Conservation (phyloP, 140 eudicot species). For the Stevia rebaudiana region DNA sequence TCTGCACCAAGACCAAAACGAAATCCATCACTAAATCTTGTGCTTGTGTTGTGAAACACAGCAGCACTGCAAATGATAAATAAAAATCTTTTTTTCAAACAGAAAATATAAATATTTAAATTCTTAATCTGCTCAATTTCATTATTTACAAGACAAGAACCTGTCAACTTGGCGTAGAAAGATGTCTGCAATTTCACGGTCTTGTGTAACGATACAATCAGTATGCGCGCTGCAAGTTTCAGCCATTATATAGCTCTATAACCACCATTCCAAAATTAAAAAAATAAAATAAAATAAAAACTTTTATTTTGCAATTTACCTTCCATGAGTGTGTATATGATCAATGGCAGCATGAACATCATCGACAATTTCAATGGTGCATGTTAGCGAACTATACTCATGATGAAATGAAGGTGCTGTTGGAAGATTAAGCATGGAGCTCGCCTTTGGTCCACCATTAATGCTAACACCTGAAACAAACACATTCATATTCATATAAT, state of each 20-base stretch:
- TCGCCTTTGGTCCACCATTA: conserved; percentile 86
- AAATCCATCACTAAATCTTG: conserved; percentile 89
- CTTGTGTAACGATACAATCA: conserved; percentile 80
- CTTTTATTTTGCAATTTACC: no score
- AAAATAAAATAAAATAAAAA: no score
- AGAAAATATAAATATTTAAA: no score
- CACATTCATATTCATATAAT: no score
- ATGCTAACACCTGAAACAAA: conserved; percentile 67
- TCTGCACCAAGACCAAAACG: conserved; percentile 99
- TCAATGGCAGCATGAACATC: conserved; percentile 94
- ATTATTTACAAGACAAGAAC: conserved; percentile 31
- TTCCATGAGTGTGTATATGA: conserved; percentile 89
- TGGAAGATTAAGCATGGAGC: conserved; percentile 54
- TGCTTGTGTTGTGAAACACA: conserved; percentile 93
- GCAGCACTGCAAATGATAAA: conserved; percentile 91
- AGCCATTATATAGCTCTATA: not conserved
- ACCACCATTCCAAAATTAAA: not conserved
- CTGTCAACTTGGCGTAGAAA: conserved; percentile 87
- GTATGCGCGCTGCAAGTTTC: conserved; percentile 72
- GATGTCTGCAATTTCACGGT: conserved; percentile 56
- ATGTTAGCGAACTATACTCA: conserved; percentile 80
- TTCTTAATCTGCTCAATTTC: not conserved
- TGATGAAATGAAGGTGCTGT: conserved; percentile 78
- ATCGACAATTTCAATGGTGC: conserved; percentile 91
- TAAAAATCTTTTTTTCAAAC: conserved; percentile 8